These are phyloP conservation scores for Naganishia randhawae DNA, from an alignment of 768 basidiomycete species.

Conservation along the genomic window DNA sequence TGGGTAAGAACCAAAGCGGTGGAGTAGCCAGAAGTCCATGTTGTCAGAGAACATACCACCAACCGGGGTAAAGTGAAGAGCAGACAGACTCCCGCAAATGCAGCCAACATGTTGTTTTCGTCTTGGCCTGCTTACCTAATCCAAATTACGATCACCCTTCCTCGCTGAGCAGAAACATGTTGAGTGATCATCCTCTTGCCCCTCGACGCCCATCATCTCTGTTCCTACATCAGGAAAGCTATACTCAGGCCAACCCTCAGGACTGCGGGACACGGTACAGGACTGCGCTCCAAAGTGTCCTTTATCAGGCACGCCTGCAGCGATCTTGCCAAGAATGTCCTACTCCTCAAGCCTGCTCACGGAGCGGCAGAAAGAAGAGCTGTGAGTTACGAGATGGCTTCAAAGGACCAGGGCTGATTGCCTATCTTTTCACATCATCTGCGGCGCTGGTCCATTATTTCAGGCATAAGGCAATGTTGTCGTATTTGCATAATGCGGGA, in stretches of 20 bases:
- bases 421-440: background rate
- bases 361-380: slow-evolving; percentile 49
- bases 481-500: slow-evolving; percentile 43
- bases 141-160: slow-evolving; percentile 3
- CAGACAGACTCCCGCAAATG: too few relatives aligned
- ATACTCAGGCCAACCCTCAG: background rate
- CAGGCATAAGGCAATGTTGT: slow-evolving; percentile 48
- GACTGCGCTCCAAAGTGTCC: too few relatives aligned
- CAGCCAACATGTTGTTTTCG: background rate
- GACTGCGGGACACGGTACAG: background rate
- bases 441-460: too few relatives aligned
- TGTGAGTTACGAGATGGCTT: slow-evolving; percentile 34
- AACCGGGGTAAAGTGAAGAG: too few relatives aligned
- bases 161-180: background rate
- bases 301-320: too few relatives aligned
- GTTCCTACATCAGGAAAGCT: background rate
- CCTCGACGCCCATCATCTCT: background rate
- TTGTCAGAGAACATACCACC: too few relatives aligned
- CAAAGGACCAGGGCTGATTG: background rate
- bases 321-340: background rate
- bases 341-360: slow-evolving; percentile 36
- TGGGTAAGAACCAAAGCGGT: background rate
- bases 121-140: slow-evolving; percentile 13
- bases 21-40: too few relatives aligned
- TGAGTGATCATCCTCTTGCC: slow-evolving; percentile 2